Evolutionary conservation across 495 filamentous ascomycete species (phyloP), one percentile per base, ranked within the genome.

Genomic region (Pyrenula massariospora): DNA sequence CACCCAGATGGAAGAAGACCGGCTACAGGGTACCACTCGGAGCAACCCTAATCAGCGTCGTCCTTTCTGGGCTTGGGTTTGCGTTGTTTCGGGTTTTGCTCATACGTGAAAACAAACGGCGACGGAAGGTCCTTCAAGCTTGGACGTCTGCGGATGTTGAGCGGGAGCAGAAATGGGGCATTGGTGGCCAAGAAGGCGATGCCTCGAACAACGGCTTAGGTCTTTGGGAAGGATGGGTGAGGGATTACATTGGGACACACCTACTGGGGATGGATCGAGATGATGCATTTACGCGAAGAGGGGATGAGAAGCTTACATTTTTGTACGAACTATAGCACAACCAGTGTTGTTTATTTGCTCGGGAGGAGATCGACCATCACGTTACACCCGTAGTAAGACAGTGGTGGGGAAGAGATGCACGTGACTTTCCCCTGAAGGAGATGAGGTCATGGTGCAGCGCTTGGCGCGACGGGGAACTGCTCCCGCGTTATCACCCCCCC

Each of bases 31-130:
- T 60, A 0, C 75, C 79, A 0, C 70, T 82, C 21, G 63, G 61
- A 23, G 68, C 69, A 11, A 80, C 77, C 2, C 54, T 78, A 12
- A 60, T 61, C 0, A 70, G 71, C 50, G 73, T 81, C 12, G 60
- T 55, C 8, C 63, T 68, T 1, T 62, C 73, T 19, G 67, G 71
- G 19, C 60, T 68, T 2, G 79, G 77, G 1, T 82, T 77, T 56
- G 42, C 61, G 22, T 49, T 55, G 1, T 71, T 69, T 57, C 62
- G 65, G 12, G 61, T 61, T 19, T 54, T 58, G n/a, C 56, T 70
- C 21, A 55, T 58, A 53, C 56, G 55, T 31, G 64, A 63, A 23
- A 70, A 70, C 51, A 31, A 59, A 24, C 60, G 50, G 56, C 60
- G 58, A 50, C 57, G 50, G 12, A 47, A 56, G n/a, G 60, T 58